phyloP scores from a whole-genome alignment of 257 asterid genomes.

The Anisodus acutangulus region DNA sequence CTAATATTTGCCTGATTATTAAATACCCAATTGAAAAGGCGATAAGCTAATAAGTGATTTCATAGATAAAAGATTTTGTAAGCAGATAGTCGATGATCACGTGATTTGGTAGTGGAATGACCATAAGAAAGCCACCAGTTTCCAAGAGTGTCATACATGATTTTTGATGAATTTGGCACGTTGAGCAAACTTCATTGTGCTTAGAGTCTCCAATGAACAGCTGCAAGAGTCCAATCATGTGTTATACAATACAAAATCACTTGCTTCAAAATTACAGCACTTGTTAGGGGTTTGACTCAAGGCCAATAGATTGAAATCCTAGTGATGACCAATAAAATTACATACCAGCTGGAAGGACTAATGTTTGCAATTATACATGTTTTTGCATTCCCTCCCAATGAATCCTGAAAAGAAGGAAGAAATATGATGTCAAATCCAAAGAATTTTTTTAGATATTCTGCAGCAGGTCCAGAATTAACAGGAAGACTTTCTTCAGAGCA shows the following conservation, averaged over 20 bases:
- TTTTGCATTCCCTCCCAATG: constrained; percentile 98
- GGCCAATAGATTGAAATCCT: not conserved
- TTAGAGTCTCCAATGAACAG: constrained; percentile 79
- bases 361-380: constrained; percentile 92
- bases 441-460: not conserved
- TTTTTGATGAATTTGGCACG: constrained; percentile 86
- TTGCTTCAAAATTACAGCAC: constrained; percentile 12
- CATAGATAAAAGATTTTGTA: not conserved
- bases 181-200: constrained; percentile 90
- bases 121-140: constrained; percentile 27
- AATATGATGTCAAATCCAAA: constrained; percentile 15
- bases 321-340: not conserved
- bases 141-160: constrained; percentile 53
- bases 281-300: not conserved
- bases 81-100: constrained; percentile 18
- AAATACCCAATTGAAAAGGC: not conserved
- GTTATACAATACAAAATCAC: constrained; percentile 22
- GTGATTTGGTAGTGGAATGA: not conserved
- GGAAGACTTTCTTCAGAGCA: not conserved
- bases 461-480: not conserved
- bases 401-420: constrained; percentile 60
- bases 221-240: constrained; percentile 49
- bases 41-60: not conserved
- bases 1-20: not conserved
- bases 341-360: constrained; percentile 78